These are phyloP conservation scores for Hypoxylon sp. DNA, from an alignment of 2,329 filamentous ascomycete genomes.

Conservation along the genomic window DNA sequence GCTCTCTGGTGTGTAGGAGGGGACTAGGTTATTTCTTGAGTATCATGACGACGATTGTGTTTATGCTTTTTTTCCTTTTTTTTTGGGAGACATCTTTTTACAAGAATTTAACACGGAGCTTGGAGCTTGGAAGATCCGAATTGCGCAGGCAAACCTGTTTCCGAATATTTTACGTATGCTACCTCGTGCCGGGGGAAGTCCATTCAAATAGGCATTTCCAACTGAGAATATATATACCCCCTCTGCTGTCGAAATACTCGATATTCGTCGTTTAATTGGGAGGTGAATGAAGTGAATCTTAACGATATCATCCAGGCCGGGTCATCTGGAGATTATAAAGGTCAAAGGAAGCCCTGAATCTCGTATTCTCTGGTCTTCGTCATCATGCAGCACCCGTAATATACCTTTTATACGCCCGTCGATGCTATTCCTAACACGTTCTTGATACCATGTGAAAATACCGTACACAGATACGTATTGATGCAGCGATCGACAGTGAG, in stretches of 20 bases:
- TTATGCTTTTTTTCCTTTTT: not conserved
- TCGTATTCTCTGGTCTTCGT: not conserved
- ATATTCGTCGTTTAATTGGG: not conserved
- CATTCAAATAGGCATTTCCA: conserved; percentile 31
- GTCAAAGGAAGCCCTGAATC: not conserved
- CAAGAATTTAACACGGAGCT: conserved; percentile 23
- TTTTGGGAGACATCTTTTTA: conserved; percentile 8
- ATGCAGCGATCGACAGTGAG: not conserved
- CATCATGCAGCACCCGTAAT: not conserved
- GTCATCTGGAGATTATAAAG: not conserved
- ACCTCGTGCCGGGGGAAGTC: conserved; percentile 1
- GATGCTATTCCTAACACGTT: not conserved
- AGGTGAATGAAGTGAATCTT: conserved; percentile 3
- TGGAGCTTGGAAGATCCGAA: conserved; percentile 41
- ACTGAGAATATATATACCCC: conserved; percentile 35
- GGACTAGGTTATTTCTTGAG: conserved; percentile 8
- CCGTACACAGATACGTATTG: not conserved
- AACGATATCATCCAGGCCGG: not conserved
- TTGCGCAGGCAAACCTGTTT: conserved; percentile 39
- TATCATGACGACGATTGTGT: conserved; percentile 16
- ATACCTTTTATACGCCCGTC: not conserved
- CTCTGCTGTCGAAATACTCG: conserved; percentile 17
- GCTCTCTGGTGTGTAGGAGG: conserved; percentile 7
- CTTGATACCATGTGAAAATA: not conserved
- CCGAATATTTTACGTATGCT: conserved; percentile 23